These are phyloP conservation scores for Schizopora paradoxa DNA, from an alignment of 1,284 basidiomycete species.

Conservation along the genomic window DNA sequence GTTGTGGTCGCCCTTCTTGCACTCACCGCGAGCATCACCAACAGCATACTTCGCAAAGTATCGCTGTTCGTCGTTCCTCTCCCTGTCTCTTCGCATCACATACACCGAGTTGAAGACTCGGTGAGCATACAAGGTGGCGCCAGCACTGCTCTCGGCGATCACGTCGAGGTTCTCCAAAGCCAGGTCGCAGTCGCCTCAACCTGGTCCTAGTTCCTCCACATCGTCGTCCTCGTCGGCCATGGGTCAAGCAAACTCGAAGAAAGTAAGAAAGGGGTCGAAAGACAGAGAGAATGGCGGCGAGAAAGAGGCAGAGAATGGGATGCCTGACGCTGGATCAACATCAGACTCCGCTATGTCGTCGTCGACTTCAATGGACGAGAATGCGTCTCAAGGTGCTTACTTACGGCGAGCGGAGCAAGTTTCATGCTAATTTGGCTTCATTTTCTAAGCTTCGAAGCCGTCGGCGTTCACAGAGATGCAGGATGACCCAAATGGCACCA, in stretches of 20 bases:
- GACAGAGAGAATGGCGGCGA: slow-evolving; percentile 45
- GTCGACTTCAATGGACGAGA: slow-evolving; percentile 21
- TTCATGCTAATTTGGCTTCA: too few species aligned
- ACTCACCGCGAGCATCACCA: neutral
- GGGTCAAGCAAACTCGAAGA: slow-evolving; percentile 76
- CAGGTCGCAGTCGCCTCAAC: slow-evolving; percentile 64
- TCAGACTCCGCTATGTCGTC: slow-evolving; percentile 17
- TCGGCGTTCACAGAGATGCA: slow-evolving; percentile 24
- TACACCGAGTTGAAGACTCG: slow-evolving; percentile 13
- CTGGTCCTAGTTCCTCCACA: slow-evolving; percentile 30
- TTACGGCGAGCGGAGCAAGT: too few species aligned
- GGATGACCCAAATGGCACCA: slow-evolving; percentile 2
- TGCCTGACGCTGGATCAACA: slow-evolving; percentile 7
- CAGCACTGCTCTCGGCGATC: slow-evolving; percentile 70
- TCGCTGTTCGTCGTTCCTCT: slow-evolving; percentile 4
- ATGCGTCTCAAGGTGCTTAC: slow-evolving; percentile 30
- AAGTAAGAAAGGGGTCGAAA: slow-evolving; percentile 50
- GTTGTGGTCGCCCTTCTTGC: too few species aligned
- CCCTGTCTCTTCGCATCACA: slow-evolving; percentile 8
- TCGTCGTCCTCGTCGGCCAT: slow-evolving; percentile 42
- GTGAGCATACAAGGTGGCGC: slow-evolving; percentile 63
- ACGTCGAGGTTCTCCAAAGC: slow-evolving; percentile 64
- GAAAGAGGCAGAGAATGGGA: slow-evolving; percentile 24
- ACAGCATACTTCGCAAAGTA: neutral
- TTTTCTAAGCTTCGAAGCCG: too few species aligned